Evolutionary conservation across 805 yeast species (phyloP).

Genomic region (Saccharomycopsis sp.): DNA sequence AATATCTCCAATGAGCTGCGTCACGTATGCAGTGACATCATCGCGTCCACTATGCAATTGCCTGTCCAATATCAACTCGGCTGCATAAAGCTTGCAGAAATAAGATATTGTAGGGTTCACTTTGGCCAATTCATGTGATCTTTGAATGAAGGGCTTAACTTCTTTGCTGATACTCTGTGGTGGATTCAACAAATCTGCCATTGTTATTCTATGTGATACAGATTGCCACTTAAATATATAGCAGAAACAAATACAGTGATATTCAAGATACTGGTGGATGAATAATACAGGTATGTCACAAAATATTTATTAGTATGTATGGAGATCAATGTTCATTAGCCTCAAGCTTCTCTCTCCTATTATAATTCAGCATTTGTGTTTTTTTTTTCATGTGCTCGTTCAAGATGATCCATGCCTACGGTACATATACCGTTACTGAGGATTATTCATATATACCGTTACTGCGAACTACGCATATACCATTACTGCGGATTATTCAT

Average conservation of each 20-base stretch:
- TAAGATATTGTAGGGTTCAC: constrained; percentile 67
- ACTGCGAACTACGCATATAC: too few relatives aligned
- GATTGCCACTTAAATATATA: background rate
- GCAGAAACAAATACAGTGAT: too few relatives aligned
- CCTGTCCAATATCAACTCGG: constrained; percentile 59
- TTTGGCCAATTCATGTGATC: constrained; percentile 50
- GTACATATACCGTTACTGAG: too few relatives aligned
- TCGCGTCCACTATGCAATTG: constrained; percentile 51
- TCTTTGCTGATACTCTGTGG: constrained; percentile 31
- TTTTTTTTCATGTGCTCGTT: too few relatives aligned
- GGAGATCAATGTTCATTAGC: background rate
- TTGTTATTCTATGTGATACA: background rate
- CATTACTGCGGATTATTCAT: too few relatives aligned
- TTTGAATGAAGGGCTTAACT: constrained; percentile 41
- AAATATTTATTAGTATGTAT: background rate
- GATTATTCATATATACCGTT: too few relatives aligned
- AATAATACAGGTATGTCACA: too few relatives aligned
- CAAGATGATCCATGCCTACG: too few relatives aligned
- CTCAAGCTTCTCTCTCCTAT: background rate
- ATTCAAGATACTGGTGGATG: background rate
- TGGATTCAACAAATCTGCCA: constrained; percentile 4
- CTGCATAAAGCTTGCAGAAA: constrained; percentile 65
- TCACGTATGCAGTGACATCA: constrained; percentile 54
- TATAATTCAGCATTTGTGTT: too few relatives aligned
- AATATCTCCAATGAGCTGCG: constrained; percentile 59